phyloP scores from a whole-genome alignment of 441 rosid genomes.

The Gossypium davidsonii region DNA sequence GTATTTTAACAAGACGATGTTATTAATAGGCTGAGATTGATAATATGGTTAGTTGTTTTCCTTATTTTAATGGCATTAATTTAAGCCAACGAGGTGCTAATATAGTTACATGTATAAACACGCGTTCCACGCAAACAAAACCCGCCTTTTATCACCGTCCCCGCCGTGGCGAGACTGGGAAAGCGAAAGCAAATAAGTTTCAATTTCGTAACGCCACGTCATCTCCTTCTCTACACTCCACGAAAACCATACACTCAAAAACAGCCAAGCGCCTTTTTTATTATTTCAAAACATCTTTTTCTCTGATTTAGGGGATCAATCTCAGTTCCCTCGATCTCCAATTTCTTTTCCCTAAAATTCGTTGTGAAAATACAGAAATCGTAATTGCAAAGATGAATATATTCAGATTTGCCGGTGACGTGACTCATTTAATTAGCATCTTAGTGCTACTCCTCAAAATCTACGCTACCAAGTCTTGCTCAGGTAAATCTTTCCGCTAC shows the following conservation, averaged over 20 bases:
- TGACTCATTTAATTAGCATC: slow-evolving; percentile 84
- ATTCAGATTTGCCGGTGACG: slow-evolving; percentile 87
- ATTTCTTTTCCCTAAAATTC: neutral
- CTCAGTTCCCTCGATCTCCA: neutral
- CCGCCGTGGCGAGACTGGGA: neutral
- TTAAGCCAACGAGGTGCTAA: no score
- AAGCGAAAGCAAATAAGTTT: neutral
- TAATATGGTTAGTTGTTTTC: no score
- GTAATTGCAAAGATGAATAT: slow-evolving; percentile 57
- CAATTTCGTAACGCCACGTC: slow-evolving; percentile 48
- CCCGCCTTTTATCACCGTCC: neutral
- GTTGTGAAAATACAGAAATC: neutral
- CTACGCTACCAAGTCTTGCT: slow-evolving; percentile 88
- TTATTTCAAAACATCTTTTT: neutral
- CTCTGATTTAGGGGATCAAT: neutral
- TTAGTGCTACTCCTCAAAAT: slow-evolving; percentile 91
- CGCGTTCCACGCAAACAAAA: neutral
- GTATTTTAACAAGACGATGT: no score
- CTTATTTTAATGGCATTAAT: no score
- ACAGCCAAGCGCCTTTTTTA: slow-evolving; percentile 7
- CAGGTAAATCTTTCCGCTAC: slow-evolving; percentile 37
- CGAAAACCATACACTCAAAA: neutral
- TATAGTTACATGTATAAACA: no score
- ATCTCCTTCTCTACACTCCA: slow-evolving; percentile 15
- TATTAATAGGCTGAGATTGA: no score